Base-by-base conservation (phyloP, 2,329 filamentous ascomycete genomes). In the Ophiostoma himal-ulmi region DNA sequence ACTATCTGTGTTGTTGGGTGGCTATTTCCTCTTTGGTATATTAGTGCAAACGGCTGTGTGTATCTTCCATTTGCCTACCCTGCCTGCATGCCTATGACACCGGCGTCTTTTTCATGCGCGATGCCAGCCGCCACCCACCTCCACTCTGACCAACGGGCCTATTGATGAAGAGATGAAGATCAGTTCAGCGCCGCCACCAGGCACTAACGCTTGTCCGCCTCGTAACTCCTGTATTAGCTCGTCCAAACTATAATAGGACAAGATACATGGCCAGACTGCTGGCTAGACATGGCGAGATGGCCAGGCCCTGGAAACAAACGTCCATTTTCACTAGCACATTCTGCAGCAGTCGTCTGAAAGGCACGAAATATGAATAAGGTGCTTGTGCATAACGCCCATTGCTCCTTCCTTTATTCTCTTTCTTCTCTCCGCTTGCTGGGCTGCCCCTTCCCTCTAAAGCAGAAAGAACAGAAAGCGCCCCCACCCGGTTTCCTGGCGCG, bases 81-180 rank as follows among this genome's bases (percentile, higher is more conserved):
- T 65, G 10, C 34, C 34, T 64, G 14, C 70, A 8, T 65, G 10
- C 34, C 34, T 64, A 10, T 69, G 17, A 69, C 60, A 34, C 65
- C 70, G 69, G 68, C 68, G 72, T 71, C 67, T 69, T 68, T 67
- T 52, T 36, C 39, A 41, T 67, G 57, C 70, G 48, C 39, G 65
- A 71, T 66, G 64, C 73, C 70, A 70, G 71, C 73, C 73, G 70
- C 72, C 70, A 74, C 72, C 72, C 69, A 72, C 73, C 71, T 71
- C 71, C 71, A 69, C 72, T 52, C 67, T 54, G 66, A 67, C 70
- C 70, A 57, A 69, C 70, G 60, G 54, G 30, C 14, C 13, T 36
- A 8, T 37, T 60, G 60, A 60, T 41, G 62, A 48, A 68, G 70
- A 70, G 65, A 57, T 48, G 36, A 69, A 60, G 30, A 48, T n/a